These are phyloP conservation scores for Pulveroboletus ravenelii DNA, from an alignment of 768 basidiomycete species.

Conservation along the genomic window DNA sequence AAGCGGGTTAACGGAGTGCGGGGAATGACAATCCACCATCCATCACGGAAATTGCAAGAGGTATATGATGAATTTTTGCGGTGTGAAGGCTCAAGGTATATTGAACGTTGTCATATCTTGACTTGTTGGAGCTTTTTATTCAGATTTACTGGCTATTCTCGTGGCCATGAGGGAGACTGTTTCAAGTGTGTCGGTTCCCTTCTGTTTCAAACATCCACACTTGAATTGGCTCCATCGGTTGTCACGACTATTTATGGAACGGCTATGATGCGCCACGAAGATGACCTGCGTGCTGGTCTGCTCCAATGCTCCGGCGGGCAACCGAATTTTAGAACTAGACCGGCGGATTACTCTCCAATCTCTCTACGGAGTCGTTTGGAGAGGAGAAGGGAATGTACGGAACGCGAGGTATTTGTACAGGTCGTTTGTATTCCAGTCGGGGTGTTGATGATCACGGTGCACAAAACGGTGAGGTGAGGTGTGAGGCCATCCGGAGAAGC, in stretches of 20 bases:
- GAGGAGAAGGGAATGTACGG: too few relatives aligned
- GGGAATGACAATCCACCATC: constrained; percentile 44
- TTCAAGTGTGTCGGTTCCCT: constrained; percentile 69
- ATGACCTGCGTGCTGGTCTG: constrained; percentile 37
- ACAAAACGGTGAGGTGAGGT: too few relatives aligned
- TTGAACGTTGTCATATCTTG: not conserved
- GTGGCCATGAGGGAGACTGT: constrained; percentile 42
- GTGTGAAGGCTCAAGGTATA: not conserved
- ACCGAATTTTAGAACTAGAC: too few relatives aligned
- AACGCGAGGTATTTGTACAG: too few relatives aligned
- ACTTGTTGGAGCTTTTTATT: not conserved
- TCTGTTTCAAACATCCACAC: constrained; percentile 22
- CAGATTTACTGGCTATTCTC: constrained; percentile 4
- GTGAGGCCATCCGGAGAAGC: too few relatives aligned
- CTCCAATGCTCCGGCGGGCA: constrained; percentile 9
- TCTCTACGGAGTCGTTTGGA: too few relatives aligned
- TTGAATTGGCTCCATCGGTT: too few relatives aligned
- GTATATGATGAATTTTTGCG: not conserved
- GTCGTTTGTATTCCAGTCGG: too few relatives aligned
- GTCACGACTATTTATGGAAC: too few relatives aligned
- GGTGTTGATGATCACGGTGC: too few relatives aligned
- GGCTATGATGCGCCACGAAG: constrained; percentile 51
- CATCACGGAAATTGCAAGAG: constrained; percentile 11
- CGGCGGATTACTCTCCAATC: too few relatives aligned
- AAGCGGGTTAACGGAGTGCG: constrained; percentile 49